Evolutionary conservation across 2,329 filamentous ascomycete genomes (phyloP), one percentile per base, ranked within the genome.

Genomic region (Berkeleyomyces rouxiae): DNA sequence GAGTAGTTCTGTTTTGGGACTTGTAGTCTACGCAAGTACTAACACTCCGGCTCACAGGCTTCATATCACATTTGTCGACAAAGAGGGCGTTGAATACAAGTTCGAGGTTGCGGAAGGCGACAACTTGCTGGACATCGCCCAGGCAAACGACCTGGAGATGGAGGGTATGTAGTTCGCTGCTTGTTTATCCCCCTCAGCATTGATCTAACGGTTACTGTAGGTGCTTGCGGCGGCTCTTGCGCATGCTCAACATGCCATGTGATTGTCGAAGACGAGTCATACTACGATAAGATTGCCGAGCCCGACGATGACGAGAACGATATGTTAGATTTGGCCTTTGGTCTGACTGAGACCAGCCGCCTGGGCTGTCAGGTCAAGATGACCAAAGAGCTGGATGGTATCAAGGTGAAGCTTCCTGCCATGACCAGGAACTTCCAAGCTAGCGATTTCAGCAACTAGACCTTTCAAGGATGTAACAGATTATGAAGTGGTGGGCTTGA

Each of bases 341-440:
- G 90, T 2, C 75, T 95, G 67, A 95, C 89, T 3, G 90, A 95
- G 78, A 95, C 90, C 33, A 83, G 80, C 68, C 76, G 91, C 39
- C 72, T 96, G 67, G 91, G 91, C 0, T 96, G 91, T 72, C 91
- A 96, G 77, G 88, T 99, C 36, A 79, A 83, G 71, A 96, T 99
- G 92, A 87, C 78, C 65, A 90, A 90, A 74, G 90, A 95, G 68
- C 74, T 97, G 67, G 88, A 97, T 71, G 93, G 93, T 0, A 67
- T 99, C 69, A 82, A 84, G 55, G 90, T 99, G 40, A 87, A 83
- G 73, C 75, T 99, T 70, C 93, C 93, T 10, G 84, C 84, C 44
- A 96, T 96, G 90, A 97, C 93, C 67, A 81, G 93, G 72, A 99
- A 99, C 71, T 70, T 99, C 74, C 93, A 99, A 76, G 89, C 90